Base-by-base conservation (phyloP, 257 asterid genomes). In the Forsythia suspensa region DNA sequence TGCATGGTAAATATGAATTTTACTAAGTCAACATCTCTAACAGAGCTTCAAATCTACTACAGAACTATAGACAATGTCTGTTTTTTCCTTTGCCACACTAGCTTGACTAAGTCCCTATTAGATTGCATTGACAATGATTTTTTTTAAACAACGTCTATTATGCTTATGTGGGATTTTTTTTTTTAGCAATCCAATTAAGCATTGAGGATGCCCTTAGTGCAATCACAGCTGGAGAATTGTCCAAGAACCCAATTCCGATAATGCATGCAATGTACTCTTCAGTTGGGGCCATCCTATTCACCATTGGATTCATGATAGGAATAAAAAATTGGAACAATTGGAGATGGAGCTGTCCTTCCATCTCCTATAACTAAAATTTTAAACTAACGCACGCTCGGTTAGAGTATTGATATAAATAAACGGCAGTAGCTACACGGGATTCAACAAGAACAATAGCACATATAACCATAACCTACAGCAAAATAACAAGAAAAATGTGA, bases 211-310 rank as follows among this genome's bases (percentile, higher is more conserved):
- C 34, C 34, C 34, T 39, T 39, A 39, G 6, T 39, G 41, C 6
- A 5, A 39, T 39, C 41, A 39, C 4, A 59, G 16, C 41, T 67
- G 29, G 7, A 43, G 52, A 77, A 80, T 40, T 52, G 66, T 41
- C 68, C 71, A 57, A 42, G 41, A 40, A 66, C 36, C 71, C 63
- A 16, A 21, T 75, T 76, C 76, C 65, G 61, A 68, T 80, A 42
- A 76, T 75, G 48, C 55, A 67, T 15, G 77, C 70, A 69, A 76
- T 43, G 37, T 12, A 75, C 42, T 29, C 34, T 52, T 12, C 37
- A 36, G 1, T 5, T 29, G 1, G 1, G 6, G 42, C 18, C 41
- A 69, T 10, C 38, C 11, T 44, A 21, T 44, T 24, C 72, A 76
- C 46, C 42, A 72, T 76, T 55, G 67, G 24, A 37, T 74, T 29